Conservation (phyloP, 108 stramenopile species). For the Skeletonema grethae region DNA sequence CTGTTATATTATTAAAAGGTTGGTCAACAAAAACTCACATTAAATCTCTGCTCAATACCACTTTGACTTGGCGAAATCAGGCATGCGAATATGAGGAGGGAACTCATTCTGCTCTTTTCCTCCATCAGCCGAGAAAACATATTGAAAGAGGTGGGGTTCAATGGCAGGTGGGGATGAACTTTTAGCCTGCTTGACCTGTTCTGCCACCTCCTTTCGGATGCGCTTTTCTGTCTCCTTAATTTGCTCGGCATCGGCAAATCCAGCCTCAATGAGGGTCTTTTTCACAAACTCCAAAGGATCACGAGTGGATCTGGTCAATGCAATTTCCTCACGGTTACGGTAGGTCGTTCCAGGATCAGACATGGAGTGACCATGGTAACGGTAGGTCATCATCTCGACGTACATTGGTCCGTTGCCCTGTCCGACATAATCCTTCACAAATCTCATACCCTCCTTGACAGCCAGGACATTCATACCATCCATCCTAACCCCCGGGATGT, state of each 20-base stretch:
- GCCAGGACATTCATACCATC: constrained; percentile 99
- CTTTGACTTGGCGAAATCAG: constrained; percentile 77
- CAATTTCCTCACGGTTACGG: constrained; percentile 99
- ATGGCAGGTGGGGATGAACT: constrained; percentile 57
- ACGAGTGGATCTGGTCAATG: constrained; percentile 92
- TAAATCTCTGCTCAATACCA: constrained; percentile 44
- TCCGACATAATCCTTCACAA: constrained; percentile 93
- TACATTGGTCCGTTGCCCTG: constrained; percentile 98
- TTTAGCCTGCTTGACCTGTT: constrained; percentile 89
- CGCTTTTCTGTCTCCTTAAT: constrained; percentile 97
- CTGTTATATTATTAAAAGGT: no score
- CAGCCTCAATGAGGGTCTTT: constrained; percentile 89
- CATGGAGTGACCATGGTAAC: constrained; percentile 99
- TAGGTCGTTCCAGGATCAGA: constrained; percentile 99
- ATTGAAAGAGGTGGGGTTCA: constrained; percentile 54
- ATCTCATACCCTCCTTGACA: constrained; percentile 95
- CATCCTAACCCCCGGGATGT: constrained; percentile 96
- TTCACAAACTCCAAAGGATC: constrained; percentile 99
- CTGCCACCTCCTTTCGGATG: constrained; percentile 93
- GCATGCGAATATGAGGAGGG: constrained; percentile 87
- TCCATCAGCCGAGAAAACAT: constrained; percentile 67
- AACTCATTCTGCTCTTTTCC: constrained; percentile 62
- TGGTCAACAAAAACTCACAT: constrained; percentile 18
- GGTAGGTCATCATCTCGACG: constrained; percentile 98
- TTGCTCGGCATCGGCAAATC: constrained; percentile 88